These are phyloP conservation scores for Stellera chamaejasme DNA, from an alignment of 345 rosid genomes.

Conservation along the genomic window DNA sequence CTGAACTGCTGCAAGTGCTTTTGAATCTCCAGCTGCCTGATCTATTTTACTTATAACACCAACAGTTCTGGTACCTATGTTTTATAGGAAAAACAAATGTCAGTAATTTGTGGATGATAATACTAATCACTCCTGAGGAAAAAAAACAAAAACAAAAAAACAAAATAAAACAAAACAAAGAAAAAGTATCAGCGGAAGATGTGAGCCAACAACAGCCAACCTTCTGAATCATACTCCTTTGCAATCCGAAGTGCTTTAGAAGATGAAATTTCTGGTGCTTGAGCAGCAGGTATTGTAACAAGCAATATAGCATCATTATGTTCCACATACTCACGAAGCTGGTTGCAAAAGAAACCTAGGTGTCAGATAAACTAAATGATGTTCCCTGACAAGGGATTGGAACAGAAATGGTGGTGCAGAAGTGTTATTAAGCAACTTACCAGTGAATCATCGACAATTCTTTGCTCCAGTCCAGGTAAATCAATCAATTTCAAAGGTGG, in stretches of 20 bases:
- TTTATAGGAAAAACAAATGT: constrained; percentile 6
- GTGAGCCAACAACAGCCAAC: constrained; percentile 32
- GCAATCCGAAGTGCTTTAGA: constrained; percentile 83
- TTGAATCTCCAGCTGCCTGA: constrained; percentile 79
- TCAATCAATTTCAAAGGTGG: constrained; percentile 91
- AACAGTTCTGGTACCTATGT: constrained; percentile 87
- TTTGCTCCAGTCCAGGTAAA: constrained; percentile 97
- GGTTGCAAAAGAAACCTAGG: constrained; percentile 15
- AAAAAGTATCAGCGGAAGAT: constrained; percentile 8
- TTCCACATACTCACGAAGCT: constrained; percentile 72
- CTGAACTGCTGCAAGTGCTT: constrained; percentile 96
- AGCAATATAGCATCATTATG: constrained; percentile 90
- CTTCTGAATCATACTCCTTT: constrained; percentile 84
- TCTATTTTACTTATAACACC: constrained; percentile 92
- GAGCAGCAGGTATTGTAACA: constrained; percentile 82
- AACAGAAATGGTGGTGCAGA: constrained; percentile 3
- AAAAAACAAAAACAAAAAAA: background rate
- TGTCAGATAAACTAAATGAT: constrained; percentile 11
- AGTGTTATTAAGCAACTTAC: constrained; percentile 33
- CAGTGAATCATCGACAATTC: constrained; percentile 78
- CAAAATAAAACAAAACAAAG: background rate
- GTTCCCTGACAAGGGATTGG: constrained; percentile 2
- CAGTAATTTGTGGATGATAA: background rate
- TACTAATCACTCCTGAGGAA: background rate
- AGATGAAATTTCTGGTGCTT: constrained; percentile 89